These are phyloP conservation scores for Blastocystis sp. DNA, from an alignment of 352 stramenopile species.

Conservation along the genomic window DNA sequence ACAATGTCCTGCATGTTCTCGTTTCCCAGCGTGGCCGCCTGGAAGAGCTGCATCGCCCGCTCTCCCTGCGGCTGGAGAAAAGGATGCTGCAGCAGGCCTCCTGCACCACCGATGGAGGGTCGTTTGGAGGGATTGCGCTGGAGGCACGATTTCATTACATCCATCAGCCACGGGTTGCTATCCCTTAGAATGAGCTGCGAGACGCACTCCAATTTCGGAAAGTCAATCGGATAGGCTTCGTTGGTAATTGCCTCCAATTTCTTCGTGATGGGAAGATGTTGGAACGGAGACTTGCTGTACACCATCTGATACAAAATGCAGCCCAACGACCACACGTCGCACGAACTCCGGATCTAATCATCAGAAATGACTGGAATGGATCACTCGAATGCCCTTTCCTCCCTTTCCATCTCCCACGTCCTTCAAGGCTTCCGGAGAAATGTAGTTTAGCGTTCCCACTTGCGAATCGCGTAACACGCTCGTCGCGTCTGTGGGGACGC, in stretches of 20 bases:
- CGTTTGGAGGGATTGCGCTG: slow-evolving; percentile 80
- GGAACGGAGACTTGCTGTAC: slow-evolving; percentile 90
- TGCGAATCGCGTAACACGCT: slow-evolving; percentile 92
- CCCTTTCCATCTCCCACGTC: slow-evolving; percentile 73
- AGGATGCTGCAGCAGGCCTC: slow-evolving; percentile 79
- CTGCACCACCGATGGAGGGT: slow-evolving; percentile 79
- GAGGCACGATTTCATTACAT: slow-evolving; percentile 82
- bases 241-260: slow-evolving; percentile 77
- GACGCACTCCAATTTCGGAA: slow-evolving; percentile 13
- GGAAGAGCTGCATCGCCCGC: slow-evolving; percentile 43
- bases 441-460: slow-evolving; percentile 92
- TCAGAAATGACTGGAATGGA: neutral
- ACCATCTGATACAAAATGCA: slow-evolving; percentile 96
- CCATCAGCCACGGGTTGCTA: slow-evolving; percentile 79
- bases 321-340: slow-evolving; percentile 89
- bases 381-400: slow-evolving; percentile 19
- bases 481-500: slow-evolving; percentile 91
- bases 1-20: slow-evolving; percentile 54
- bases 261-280: slow-evolving; percentile 88
- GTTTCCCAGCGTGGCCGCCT: slow-evolving; percentile 34
- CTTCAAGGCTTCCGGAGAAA: slow-evolving; percentile 86
- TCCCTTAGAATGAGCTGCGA: neutral
- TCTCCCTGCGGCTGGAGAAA: slow-evolving; percentile 74
- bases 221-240: neutral
- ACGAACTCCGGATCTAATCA: slow-evolving; percentile 20